A percentile compares a stretch with the other conserved stretches of the same genome.
Conservation (phyloP, 2,329 filamentous ascomycete genomes). For the Knufia fluminis region DNA sequence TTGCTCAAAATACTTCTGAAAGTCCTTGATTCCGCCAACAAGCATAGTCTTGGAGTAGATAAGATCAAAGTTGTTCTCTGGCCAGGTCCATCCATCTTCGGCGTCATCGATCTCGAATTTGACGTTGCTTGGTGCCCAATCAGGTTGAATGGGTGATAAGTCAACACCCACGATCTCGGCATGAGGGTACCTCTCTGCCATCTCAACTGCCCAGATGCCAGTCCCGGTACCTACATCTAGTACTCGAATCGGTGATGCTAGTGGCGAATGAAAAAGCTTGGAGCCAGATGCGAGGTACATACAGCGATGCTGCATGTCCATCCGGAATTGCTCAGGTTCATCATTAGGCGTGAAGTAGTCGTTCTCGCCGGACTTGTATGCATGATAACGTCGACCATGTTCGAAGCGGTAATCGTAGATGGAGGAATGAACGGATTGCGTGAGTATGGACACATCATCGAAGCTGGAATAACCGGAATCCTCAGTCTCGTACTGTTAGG, state of each 20-base stretch:
- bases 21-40: slow-evolving; percentile 21
- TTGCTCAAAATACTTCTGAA: slow-evolving; percentile 16
- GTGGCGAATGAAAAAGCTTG: slow-evolving; percentile 12
- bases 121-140: slow-evolving; percentile 44
- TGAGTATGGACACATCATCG: slow-evolving; percentile 11
- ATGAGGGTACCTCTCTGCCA: slow-evolving; percentile 31
- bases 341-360: slow-evolving; percentile 37
- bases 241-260: slow-evolving; percentile 17
- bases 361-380: slow-evolving; percentile 25
- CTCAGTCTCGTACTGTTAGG: slow-evolving; percentile 11
- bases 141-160: slow-evolving; percentile 32
- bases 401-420: slow-evolving; percentile 23
- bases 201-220: slow-evolving; percentile 35
- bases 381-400: slow-evolving; percentile 30
- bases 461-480: slow-evolving; percentile 10
- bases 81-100: slow-evolving; percentile 47
- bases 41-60: slow-evolving; percentile 25
- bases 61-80: slow-evolving; percentile 25
- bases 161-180: slow-evolving; percentile 30
- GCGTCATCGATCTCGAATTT: slow-evolving; percentile 49
- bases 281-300: slow-evolving; percentile 8
- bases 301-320: slow-evolving; percentile 32
- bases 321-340: slow-evolving; percentile 35
- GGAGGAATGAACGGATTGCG: slow-evolving; percentile 11
- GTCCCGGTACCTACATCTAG: slow-evolving; percentile 36